phyloP scores from a whole-genome alignment of 352 stramenopile genomes.

The Phytophthora palmivora region DNA sequence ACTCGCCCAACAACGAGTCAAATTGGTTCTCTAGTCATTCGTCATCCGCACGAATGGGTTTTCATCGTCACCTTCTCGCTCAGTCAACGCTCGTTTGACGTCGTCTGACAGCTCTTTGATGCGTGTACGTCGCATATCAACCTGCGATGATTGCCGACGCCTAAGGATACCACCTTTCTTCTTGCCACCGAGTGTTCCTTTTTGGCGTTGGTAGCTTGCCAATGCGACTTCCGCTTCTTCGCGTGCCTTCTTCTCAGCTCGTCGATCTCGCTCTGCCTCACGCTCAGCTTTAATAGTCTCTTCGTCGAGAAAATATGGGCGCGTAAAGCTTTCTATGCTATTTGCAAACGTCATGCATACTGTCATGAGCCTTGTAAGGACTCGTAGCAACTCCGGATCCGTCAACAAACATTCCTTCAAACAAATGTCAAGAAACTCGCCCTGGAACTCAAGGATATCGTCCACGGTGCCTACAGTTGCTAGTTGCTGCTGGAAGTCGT shows the following conservation, averaged over 20 bases:
- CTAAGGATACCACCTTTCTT: constrained; percentile 69
- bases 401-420: constrained; percentile 98
- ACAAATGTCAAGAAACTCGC: constrained; percentile 96
- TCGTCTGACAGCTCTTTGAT: constrained; percentile 87
- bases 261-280: constrained; percentile 76
- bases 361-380: constrained; percentile 97
- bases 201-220: constrained; percentile 64
- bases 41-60: constrained; percentile 85
- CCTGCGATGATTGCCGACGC: constrained; percentile 72
- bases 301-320: constrained; percentile 84
- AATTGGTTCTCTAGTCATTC: constrained; percentile 88
- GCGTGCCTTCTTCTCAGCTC: constrained; percentile 80
- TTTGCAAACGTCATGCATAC: constrained; percentile 96
- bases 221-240: constrained; percentile 83
- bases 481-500: constrained; percentile 90
- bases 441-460: constrained; percentile 94
- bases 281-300: constrained; percentile 87
- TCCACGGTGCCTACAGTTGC: constrained; percentile 89
- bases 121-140: constrained; percentile 78
- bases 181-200: constrained; percentile 44
- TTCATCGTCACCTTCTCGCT: constrained; percentile 66
- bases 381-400: constrained; percentile 93
- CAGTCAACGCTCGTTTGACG: constrained; percentile 74
- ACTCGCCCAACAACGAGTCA: constrained; percentile 85
- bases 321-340: constrained; percentile 93